These are phyloP conservation scores for Gaertneriomyces sp. DNA, from an alignment of 192 early-diverging fungal genomes.

Conservation along the genomic window DNA sequence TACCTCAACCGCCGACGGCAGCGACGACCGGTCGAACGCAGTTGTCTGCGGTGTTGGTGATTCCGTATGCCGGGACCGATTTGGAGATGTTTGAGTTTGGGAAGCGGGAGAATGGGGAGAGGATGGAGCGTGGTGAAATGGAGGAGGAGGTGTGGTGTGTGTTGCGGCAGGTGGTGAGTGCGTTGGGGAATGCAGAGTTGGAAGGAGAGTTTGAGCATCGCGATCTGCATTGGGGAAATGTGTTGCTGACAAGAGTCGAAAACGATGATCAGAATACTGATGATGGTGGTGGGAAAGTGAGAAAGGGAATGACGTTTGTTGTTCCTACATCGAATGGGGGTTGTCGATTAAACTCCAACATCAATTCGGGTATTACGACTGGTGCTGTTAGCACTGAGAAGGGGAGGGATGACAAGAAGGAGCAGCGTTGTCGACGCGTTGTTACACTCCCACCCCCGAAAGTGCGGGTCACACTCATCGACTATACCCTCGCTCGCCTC, in stretches of 20 bases:
- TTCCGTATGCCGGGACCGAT: constrained; percentile 72
- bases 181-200: constrained; percentile 42
- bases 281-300: neutral
- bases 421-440: too few species aligned
- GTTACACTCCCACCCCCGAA: too few species aligned
- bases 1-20: too few species aligned
- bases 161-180: constrained; percentile 61
- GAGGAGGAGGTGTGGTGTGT: constrained; percentile 49
- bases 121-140: too few species aligned
- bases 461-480: too few species aligned
- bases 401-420: too few species aligned
- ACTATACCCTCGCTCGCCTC: too few species aligned
- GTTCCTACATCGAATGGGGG: neutral
- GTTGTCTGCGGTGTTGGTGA: constrained; percentile 68
- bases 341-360: too few species aligned
- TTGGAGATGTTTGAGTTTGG: constrained; percentile 62
- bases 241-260: constrained; percentile 26
- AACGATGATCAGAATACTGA: constrained; percentile 3
- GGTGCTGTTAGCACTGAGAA: too few species aligned
- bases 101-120: too few species aligned
- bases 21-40: constrained; percentile 39
- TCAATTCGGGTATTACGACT: too few species aligned
- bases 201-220: constrained; percentile 47
- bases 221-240: constrained; percentile 56
- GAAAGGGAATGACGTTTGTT: neutral